Conservation (phyloP, 1,139 yeast species). For the Tardiomyces blankii region DNA sequence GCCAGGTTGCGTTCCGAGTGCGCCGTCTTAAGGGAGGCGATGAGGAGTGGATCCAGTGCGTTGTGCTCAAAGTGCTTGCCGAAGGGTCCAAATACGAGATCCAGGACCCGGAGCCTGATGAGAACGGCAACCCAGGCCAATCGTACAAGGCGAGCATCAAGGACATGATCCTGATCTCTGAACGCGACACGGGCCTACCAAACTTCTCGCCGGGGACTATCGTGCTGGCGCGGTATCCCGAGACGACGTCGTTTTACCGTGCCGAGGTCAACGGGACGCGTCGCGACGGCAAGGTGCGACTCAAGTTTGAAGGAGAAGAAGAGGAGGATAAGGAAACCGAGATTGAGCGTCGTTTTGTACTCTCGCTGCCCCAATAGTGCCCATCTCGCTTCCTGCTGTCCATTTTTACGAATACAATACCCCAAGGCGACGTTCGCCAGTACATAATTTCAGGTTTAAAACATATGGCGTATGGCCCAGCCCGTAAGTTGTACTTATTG, state of each 20-base stretch:
- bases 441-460: too few relatives aligned
- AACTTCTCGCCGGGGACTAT: conserved; percentile 65
- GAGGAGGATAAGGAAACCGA: conserved; percentile 94
- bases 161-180: conserved; percentile 70
- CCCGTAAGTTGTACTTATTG: too few relatives aligned
- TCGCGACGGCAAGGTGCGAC: conserved; percentile 65
- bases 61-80: conserved; percentile 61
- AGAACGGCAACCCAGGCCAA: conserved; percentile 80
- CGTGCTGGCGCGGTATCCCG: conserved; percentile 93
- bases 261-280: conserved; percentile 81
- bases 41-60: conserved; percentile 95
- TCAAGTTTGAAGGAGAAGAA: conserved; percentile 93
- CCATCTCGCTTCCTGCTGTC: too few relatives aligned
- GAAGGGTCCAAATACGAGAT: conserved; percentile 74
- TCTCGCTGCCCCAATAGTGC: conserved; percentile 48
- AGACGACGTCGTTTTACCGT: conserved; percentile 92
- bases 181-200: conserved; percentile 34
- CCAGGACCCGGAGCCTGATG: conserved; percentile 96
- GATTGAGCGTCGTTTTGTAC: conserved; percentile 72
- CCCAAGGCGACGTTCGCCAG: too few relatives aligned
- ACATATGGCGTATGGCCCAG: too few relatives aligned
- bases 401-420: too few relatives aligned
- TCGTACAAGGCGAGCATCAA: conserved; percentile 72
- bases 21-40: conserved; percentile 47
- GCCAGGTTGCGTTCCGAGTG: conserved; percentile 83